Evolutionary conservation across 75 land plant genomes (phyloP).

Genomic region (Cupressus sempervirens): DNA sequence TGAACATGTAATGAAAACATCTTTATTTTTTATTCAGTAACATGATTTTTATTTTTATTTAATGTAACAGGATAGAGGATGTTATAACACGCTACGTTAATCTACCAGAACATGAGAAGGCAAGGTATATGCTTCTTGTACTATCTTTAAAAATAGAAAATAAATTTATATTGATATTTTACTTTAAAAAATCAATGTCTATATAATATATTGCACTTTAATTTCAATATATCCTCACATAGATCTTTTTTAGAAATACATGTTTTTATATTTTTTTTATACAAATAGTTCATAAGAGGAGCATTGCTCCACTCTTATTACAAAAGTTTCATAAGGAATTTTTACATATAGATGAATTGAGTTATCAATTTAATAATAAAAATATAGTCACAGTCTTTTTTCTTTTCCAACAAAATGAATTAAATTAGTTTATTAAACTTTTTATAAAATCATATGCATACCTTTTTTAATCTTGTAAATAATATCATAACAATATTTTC

Average conservation of each 20-base stretch:
- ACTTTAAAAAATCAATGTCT: neutral
- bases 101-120: slow-evolving; percentile 44
- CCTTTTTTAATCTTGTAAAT: no score
- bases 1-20: neutral
- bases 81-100: slow-evolving; percentile 37
- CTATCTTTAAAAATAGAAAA: neutral
- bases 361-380: no score
- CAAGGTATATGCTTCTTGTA: slow-evolving; percentile 15
- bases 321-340: no score
- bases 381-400: no score
- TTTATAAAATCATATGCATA: no score
- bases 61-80: slow-evolving; percentile 40
- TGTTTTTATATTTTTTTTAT: neutral
- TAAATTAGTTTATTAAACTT: neutral
- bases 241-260: neutral
- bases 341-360: no score
- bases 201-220: neutral
- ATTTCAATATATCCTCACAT: no score
- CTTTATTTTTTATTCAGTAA: no score
- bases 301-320: no score
- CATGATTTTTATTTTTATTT: neutral
- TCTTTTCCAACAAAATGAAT: neutral
- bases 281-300: neutral
- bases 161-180: neutral
- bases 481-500: neutral